Base-by-base conservation (phyloP, 306 rosid genomes). In the Fragaria ananassa region DNA sequence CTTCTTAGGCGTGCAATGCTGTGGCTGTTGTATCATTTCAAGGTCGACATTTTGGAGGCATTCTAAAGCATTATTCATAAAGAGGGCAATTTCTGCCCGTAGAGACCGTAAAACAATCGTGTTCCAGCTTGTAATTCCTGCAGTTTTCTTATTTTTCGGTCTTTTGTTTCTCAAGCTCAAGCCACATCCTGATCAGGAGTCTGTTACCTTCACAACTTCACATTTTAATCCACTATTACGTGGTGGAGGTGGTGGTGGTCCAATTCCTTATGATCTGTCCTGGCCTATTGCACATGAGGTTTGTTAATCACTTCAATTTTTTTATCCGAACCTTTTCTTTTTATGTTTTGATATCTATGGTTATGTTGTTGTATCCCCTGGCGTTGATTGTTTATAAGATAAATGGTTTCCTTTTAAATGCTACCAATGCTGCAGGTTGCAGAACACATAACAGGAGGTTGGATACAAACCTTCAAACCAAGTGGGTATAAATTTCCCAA, bases 211-310 rank as follows among this genome's bases (percentile, higher is more conserved):
- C 78, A 89, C 98, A 85, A 94, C 98, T 61, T 85, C 93, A 76
- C 71, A 90, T 69, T 94, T 94, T 82, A 94, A 94, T 89, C 95
- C 98, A 68, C 80, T 92, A 51, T 78, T 94, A 88, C 82, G 91
- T 7, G 93, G 97, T 47, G 96, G 91, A 68, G 97, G 98, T 60
- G 98, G 98, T 37, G 98, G 98, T 61, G 95, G 97, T 69, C 98
- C 98, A 83, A 89, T 94, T 85, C 97, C 98, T 60, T 94, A 85
- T 76, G 85, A 94, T 84, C 84, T 89, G 15, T 88, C 92, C 56
- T 78, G 88, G 77, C 91, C 95, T 60, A 89, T 94, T 81, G 89
- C 96, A 78, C 80, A 89, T 85, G 84, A 90, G 98, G 98, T 94
- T 68, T 72, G 91, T 84, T 71, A 76, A 57, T 80, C 74, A 76